Base-by-base conservation (phyloP, 2,329 filamentous ascomycete genomes). In the Scedosporium boydii region DNA sequence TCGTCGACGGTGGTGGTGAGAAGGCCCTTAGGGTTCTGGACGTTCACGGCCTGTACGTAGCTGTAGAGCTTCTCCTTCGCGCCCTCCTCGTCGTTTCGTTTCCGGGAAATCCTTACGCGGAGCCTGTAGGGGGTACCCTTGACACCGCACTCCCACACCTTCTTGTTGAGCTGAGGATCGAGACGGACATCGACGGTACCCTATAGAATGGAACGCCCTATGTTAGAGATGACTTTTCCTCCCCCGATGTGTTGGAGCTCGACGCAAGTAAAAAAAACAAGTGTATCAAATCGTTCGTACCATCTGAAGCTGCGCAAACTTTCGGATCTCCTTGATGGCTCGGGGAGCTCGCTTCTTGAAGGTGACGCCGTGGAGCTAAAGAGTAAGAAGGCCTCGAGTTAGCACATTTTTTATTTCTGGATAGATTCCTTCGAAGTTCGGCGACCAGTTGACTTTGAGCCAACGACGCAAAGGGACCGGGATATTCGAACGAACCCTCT, bases 261-360 rank as follows among this genome's bases (percentile, higher is more conserved):
- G 61, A 42, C 23, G 48, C 42, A 26, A 26, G 6, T 14, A 48
- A 42, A 26, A 60, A 23, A 29, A 60, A 29, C n/a, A 55, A 9
- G 60, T 58, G 61, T 34, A n/a, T 12, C 29, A 53, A 57, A n/a
- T 62, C 23, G 60, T 63, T 51, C 91, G 78, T 91, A 99, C 95
- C 96, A 99, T 99, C 73, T 93, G 89, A 84, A 92, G 85, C 77
- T 85, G 81, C 73, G 95, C 92, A 77, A 99, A 99, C 74, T 83
- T 86, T 82, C 92, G 91, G 85, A 99, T 98, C 89, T 98, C 95
- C 90, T 99, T 99, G 86, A 99, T 96, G 76, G 95, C 95, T 75
- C 87, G 86, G 78, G 95, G 95, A 78, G 96, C 96, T 78, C 95
- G 87, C 91, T 99, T 98, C 90, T 99, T 99, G 92, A 99, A 99